phyloP scores from a whole-genome alignment of 2,329 filamentous ascomycete species.

The Ophiostoma sp. region DNA sequence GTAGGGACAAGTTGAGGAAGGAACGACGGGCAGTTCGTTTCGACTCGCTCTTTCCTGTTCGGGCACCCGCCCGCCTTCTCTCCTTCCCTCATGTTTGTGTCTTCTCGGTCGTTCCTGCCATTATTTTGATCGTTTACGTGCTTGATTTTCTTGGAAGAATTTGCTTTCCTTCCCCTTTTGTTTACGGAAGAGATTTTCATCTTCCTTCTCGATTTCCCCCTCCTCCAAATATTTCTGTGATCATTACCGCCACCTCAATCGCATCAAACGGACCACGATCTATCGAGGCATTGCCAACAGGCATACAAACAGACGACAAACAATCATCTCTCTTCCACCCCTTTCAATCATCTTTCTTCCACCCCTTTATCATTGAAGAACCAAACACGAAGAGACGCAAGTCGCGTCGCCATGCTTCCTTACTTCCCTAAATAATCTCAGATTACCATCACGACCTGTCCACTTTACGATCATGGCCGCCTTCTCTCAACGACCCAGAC shows the following conservation, averaged over 20 bases:
- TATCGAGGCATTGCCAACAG: no score
- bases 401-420: background rate
- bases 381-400: background rate
- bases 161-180: background rate
- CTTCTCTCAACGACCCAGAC: background rate
- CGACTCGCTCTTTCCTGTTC: conserved; percentile 1
- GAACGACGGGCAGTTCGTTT: background rate
- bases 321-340: no score
- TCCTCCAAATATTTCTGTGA: no score
- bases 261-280: background rate
- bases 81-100: background rate
- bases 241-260: no score
- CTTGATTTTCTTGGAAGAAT: background rate
- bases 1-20: background rate
- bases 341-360: background rate
- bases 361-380: no score
- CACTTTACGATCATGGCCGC: background rate
- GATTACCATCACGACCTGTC: background rate
- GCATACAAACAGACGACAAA: background rate
- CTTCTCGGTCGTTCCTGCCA: background rate
- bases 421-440: background rate
- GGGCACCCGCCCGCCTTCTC: background rate
- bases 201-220: background rate
- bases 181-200: background rate
- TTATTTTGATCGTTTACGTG: background rate